Percentiles rank a stretch among this genome's conserved stretches.
phyloP scores from a whole-genome alignment of 2,329 filamentous ascomycete genomes.

The Salinomyces thailandicus region DNA sequence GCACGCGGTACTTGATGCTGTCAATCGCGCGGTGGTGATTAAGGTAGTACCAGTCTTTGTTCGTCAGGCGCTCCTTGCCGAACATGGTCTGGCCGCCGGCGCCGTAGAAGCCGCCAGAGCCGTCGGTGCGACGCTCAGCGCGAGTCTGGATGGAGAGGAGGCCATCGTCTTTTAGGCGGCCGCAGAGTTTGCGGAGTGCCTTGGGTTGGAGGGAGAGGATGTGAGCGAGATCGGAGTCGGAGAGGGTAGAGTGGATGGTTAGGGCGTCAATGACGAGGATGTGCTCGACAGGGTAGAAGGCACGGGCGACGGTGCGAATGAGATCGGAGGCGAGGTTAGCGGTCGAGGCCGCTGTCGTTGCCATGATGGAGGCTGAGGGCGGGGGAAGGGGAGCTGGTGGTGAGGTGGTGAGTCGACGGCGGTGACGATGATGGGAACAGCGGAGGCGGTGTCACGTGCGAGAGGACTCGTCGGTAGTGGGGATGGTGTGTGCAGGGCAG shows the following conservation, averaged over 20 bases:
- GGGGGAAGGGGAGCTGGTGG: too few species aligned
- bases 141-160: constrained; percentile 66
- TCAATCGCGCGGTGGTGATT: constrained; percentile 91
- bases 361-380: not conserved
- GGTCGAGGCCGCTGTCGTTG: constrained; percentile 22
- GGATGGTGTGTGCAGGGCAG: constrained; percentile 5
- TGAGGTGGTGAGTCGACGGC: not conserved
- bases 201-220: constrained; percentile 85
- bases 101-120: constrained; percentile 12
- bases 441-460: not conserved
- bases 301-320: constrained; percentile 73
- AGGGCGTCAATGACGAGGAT: constrained; percentile 74
- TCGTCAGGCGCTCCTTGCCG: constrained; percentile 25
- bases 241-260: constrained; percentile 61
- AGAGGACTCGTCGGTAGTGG: not conserved
- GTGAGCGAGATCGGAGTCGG: constrained; percentile 78
- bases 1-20: constrained; percentile 89
- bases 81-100: constrained; percentile 9
- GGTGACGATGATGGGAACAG: too few species aligned
- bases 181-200: constrained; percentile 81
- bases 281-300: constrained; percentile 78
- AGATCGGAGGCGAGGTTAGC: constrained; percentile 61
- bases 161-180: constrained; percentile 73
- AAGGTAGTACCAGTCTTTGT: constrained; percentile 89
- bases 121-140: constrained; percentile 25